A percentile compares a stretch with the other conserved stretches of the same genome.
phyloP scores from a whole-genome alignment of 495 filamentous ascomycete species.

The Lineolata rhizophorae region DNA sequence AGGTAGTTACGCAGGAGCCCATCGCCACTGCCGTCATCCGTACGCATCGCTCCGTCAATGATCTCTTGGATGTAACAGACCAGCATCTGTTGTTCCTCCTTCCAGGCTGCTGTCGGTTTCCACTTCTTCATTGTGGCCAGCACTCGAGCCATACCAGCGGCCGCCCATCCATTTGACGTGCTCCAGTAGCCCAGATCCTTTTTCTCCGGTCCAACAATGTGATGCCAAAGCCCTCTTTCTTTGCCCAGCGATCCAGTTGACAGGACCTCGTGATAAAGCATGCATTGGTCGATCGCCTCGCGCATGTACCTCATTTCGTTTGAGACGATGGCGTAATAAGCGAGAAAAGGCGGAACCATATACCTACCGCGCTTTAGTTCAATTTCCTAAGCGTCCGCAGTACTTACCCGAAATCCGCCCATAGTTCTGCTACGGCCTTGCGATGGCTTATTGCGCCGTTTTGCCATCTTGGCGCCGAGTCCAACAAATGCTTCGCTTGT shows the following conservation, averaged over 20 bases:
- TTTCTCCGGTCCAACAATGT: conserved; percentile 24
- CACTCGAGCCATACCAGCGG: conserved; percentile 26
- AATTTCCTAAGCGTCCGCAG: background rate
- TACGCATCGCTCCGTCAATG: conserved; percentile 22
- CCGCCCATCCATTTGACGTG: conserved; percentile 30
- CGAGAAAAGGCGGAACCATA: conserved; percentile 31
- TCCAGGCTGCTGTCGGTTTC: conserved; percentile 11
- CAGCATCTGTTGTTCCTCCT: conserved; percentile 17
- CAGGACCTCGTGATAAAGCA: conserved; percentile 23
- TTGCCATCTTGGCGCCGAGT: conserved; percentile 20
- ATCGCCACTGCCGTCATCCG: conserved; percentile 18
- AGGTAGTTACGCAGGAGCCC: conserved; percentile 28
- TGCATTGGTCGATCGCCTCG: conserved; percentile 21
- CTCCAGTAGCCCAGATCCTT: conserved; percentile 26
- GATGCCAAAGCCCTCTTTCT: conserved; percentile 25
- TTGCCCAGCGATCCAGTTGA: conserved; percentile 4
- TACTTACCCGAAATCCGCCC: conserved; percentile 25
- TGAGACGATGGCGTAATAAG: conserved; percentile 24
- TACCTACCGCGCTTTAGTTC: conserved; percentile 7
- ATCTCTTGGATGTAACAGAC: conserved; percentile 22
- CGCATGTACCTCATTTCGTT: conserved; percentile 16
- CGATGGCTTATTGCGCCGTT: conserved; percentile 31
- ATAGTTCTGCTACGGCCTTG: conserved; percentile 22
- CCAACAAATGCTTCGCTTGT: conserved; percentile 22
- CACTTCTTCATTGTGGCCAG: conserved; percentile 24